Evolutionary conservation across 768 basidiomycete species (phyloP).

Genomic region (Mycena haematopus): DNA sequence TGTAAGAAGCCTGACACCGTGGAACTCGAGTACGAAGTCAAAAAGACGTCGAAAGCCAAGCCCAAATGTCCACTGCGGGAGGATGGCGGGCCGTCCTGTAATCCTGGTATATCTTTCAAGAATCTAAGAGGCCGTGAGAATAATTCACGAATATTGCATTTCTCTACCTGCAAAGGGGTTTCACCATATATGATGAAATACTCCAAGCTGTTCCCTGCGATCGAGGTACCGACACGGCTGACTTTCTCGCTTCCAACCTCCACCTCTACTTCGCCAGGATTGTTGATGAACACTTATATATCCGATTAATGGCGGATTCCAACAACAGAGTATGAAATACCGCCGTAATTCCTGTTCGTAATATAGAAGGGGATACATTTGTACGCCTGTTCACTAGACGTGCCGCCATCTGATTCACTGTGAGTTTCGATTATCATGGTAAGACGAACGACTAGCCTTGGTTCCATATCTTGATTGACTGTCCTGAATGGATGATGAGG

Average conservation of each 20-base stretch:
- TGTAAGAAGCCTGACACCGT: slow-evolving; percentile 75
- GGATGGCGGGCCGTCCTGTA: slow-evolving; percentile 69
- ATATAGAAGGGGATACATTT: slow-evolving; percentile 75
- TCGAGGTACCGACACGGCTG: slow-evolving; percentile 66
- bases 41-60: slow-evolving; percentile 85
- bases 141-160: background rate
- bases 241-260: slow-evolving; percentile 75
- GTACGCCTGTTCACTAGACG: slow-evolving; percentile 70
- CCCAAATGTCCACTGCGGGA: slow-evolving; percentile 79
- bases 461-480: slow-evolving; percentile 71
- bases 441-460: slow-evolving; percentile 38
- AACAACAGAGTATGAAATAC: slow-evolving; percentile 1
- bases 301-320: background rate
- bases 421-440: background rate
- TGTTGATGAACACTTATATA: slow-evolving; percentile 68
- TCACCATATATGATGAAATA: slow-evolving; percentile 77
- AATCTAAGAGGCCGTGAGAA: slow-evolving; percentile 43
- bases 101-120: slow-evolving; percentile 66
- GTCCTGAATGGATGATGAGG: slow-evolving; percentile 43
- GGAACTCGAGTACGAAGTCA: slow-evolving; percentile 69
- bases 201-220: slow-evolving; percentile 67
- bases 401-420: slow-evolving; percentile 61
- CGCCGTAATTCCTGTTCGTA: slow-evolving; percentile 72
- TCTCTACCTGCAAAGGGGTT: slow-evolving; percentile 62
- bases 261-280: slow-evolving; percentile 77